Evolutionary conservation across 305 asterid genomes (phyloP), one percentile per base, ranked within the genome.

Genomic region (Euphrasia arctica): DNA sequence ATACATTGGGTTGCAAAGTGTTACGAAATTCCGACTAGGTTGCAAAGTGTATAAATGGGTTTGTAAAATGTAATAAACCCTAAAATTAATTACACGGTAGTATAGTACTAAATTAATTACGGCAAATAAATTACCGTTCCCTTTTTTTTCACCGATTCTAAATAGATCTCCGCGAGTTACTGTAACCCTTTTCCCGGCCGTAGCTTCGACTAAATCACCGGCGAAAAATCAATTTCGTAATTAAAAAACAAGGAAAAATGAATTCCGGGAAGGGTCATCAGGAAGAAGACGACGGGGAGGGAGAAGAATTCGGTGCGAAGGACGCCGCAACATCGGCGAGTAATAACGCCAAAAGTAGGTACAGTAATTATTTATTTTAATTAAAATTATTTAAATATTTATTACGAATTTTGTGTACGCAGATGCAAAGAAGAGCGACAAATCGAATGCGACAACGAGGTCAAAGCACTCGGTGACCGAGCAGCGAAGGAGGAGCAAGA

Each of bases 381-480:
- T 66, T 9, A 43, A 43, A 56, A 49, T 63, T n/a, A 48, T 56
- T 52, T 47, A 6, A 36, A 56, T 47, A 45, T 62, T 77, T 59
- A 41, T 54, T 58, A 25, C 62, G 60, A 65, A 59, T 76, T 77
- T 70, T 50, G 71, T 70, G 81, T 66, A 71, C 65, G 71, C 78
- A 83, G 98, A 85, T 84, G 97, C 85, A 68, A 92, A 82, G 83
- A 89, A 58, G 73, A 81, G 68, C 75, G 97, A 87, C 27, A 92
- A 84, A 86, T 91, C 91, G 13, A 91, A 67, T 74, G 96, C 85
- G 9, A 2, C 42, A 45, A 70, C 75, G 58, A 79, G 97, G 79
- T 89, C 98, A 2, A 92, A 92, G 65, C 98, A 92, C 80, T 92
- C 97, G 0, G 97, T 89, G 36, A 92, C 98, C 1, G 98, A 92